Evolutionary conservation across 139 green algal species (phyloP).

Genomic region (Chlamydomonas sp.): DNA sequence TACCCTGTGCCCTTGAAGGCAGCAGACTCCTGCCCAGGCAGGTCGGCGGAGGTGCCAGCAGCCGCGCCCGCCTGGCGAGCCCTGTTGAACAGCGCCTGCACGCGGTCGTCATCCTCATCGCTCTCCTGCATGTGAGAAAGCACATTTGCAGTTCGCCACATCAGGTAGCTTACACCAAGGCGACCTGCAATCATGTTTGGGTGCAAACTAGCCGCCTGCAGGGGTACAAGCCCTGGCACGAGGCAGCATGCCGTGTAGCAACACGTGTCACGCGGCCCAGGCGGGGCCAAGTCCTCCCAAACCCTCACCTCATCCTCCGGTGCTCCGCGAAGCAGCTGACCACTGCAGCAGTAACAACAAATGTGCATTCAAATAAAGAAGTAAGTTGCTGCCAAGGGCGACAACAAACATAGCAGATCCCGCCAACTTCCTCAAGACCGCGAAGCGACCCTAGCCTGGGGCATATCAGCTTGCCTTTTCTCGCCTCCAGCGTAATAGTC

Average conservation of each 20-base stretch:
- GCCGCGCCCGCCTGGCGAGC: slow-evolving; percentile 66
- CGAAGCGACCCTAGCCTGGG: too few relatives aligned
- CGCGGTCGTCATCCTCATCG: slow-evolving; percentile 52
- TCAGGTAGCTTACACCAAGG: neutral
- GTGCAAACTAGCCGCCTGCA: too few relatives aligned
- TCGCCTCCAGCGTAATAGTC: slow-evolving; percentile 88
- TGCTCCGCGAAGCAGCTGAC: slow-evolving; percentile 73
- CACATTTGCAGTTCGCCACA: neutral
- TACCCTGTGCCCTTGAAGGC: slow-evolving; percentile 70
- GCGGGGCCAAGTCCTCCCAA: neutral
- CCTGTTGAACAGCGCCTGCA: slow-evolving; percentile 72
- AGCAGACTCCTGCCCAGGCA: slow-evolving; percentile 38
- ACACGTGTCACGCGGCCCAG: too few relatives aligned
- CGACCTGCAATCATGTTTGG: neutral
- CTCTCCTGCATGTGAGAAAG: neutral
- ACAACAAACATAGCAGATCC: too few relatives aligned
- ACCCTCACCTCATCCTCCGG: slow-evolving; percentile 41
- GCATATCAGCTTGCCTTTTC: slow-evolving; percentile 64
- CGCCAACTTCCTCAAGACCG: too few relatives aligned
- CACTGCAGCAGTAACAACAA: slow-evolving; percentile 43
- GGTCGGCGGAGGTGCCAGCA: slow-evolving; percentile 64
- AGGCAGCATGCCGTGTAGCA: too few relatives aligned
- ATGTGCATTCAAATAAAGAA: too few relatives aligned
- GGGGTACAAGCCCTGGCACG: too few relatives aligned
- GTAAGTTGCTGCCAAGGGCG: too few relatives aligned